Percentiles rank a stretch among this genome's conserved stretches.
Conservation (phyloP, 2,329 filamentous ascomycete species). For the Daldinia eschscholtzii region DNA sequence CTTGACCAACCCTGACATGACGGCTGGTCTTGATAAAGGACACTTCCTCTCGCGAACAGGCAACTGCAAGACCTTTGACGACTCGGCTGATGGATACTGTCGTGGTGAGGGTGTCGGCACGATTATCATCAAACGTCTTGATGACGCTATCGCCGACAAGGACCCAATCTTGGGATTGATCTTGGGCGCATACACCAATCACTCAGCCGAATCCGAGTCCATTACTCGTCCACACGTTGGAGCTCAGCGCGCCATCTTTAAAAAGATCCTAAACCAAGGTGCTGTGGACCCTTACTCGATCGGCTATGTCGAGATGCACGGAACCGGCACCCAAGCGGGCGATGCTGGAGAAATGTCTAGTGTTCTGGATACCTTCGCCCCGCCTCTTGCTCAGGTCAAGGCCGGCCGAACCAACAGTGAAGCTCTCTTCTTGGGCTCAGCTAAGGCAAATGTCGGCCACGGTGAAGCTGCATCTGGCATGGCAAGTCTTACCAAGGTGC, state of each 20-base stretch:
- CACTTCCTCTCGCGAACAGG: conserved; percentile 67
- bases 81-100: conserved; percentile 62
- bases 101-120: conserved; percentile 46
- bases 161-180: conserved; percentile 55
- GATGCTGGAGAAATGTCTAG: conserved; percentile 75
- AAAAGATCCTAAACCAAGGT: conserved; percentile 56
- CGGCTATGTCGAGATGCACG: conserved; percentile 76
- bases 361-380: conserved; percentile 68
- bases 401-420: conserved; percentile 57
- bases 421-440: conserved; percentile 60
- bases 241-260: conserved; percentile 64
- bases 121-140: conserved; percentile 45
- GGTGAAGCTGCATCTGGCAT: conserved; percentile 59
- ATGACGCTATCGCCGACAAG: conserved; percentile 59
- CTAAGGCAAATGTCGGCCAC: conserved; percentile 64
- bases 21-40: conserved; percentile 70
- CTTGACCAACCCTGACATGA: conserved; percentile 73
- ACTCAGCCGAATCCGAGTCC: conserved; percentile 76
- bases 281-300: conserved; percentile 65
- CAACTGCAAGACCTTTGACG: conserved; percentile 62
- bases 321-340: conserved; percentile 78
- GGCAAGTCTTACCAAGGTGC: conserved; percentile 57
- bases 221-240: conserved; percentile 79
- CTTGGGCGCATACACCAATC: conserved; percentile 74
- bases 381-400: conserved; percentile 52